Conservation (phyloP, 352 stramenopile genomes). For the Pythium angustatum region DNA sequence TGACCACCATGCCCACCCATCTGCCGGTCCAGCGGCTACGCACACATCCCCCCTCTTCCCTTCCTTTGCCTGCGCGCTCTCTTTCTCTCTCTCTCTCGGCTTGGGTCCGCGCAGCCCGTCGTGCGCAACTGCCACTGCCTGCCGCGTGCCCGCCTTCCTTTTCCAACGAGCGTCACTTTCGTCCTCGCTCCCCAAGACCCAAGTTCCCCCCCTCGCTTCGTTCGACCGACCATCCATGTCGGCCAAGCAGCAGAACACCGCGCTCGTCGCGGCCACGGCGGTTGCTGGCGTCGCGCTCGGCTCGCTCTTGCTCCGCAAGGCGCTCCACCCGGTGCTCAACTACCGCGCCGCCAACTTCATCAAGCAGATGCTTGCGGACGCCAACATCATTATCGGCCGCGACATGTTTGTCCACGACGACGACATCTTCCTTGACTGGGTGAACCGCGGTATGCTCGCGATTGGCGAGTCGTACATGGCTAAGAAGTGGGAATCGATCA, state of each 20-base stretch:
- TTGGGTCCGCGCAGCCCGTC: constrained; percentile 7
- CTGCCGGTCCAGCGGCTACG: constrained; percentile 14
- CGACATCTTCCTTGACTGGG: constrained; percentile 86
- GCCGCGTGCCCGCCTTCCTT: neutral
- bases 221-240: constrained; percentile 32
- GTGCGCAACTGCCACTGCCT: constrained; percentile 17
- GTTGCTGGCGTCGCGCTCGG: constrained; percentile 64
- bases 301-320: constrained; percentile 63
- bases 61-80: constrained; percentile 10
- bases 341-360: constrained; percentile 76
- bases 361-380: constrained; percentile 77
- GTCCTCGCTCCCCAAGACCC: constrained; percentile 25
- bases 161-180: constrained; percentile 20
- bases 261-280: constrained; percentile 63
- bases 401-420: constrained; percentile 85
- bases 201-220: constrained; percentile 28
- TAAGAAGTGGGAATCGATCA: constrained; percentile 86
- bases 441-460: constrained; percentile 79
- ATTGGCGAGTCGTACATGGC: constrained; percentile 90
- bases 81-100: constrained; percentile 10
- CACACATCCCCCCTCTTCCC: constrained; percentile 21
- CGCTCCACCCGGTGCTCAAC: constrained; percentile 70
- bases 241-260: constrained; percentile 50
- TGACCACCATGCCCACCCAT: constrained; percentile 28
- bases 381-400: constrained; percentile 77